Evolutionary conservation across 2,329 filamentous ascomycete species (phyloP).

Genomic region (Penicillium janthinellum): DNA sequence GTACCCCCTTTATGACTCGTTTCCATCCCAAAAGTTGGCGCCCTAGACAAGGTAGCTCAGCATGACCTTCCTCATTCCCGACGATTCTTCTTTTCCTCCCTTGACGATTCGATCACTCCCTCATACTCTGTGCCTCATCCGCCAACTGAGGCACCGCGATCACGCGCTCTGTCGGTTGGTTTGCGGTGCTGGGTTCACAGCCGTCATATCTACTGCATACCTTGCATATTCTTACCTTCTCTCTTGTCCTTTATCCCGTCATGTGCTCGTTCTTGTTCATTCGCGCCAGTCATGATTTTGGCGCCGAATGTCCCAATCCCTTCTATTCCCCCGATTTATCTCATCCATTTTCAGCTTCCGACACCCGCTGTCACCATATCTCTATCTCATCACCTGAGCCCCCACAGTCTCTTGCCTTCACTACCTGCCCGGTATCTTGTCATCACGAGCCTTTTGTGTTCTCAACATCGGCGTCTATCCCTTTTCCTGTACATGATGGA

Average conservation of each 20-base stretch:
- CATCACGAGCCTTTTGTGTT: constrained; percentile 20
- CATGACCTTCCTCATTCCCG: constrained; percentile 16
- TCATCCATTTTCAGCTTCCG: constrained; percentile 13
- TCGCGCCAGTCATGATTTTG: constrained; percentile 30
- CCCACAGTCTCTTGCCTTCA: constrained; percentile 25
- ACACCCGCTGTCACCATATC: constrained; percentile 15
- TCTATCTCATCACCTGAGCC: constrained; percentile 21
- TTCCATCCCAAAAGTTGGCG: constrained; percentile 19
- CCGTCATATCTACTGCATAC: constrained; percentile 24
- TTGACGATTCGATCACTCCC: constrained; percentile 15
- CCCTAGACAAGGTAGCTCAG: constrained; percentile 13
- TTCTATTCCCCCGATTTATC: constrained; percentile 11
- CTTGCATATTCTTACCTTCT: constrained; percentile 25
- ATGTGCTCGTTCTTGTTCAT: constrained; percentile 20
- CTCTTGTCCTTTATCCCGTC: constrained; percentile 20
- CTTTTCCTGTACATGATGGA: constrained; percentile 33
- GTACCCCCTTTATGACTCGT: constrained; percentile 15
- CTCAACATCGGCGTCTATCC: constrained; percentile 17
- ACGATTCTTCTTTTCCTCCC: constrained; percentile 9
- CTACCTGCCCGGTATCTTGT: constrained; percentile 22
- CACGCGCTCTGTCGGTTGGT: constrained; percentile 19
- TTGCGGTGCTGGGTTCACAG: constrained; percentile 19
- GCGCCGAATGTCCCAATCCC: constrained; percentile 23
- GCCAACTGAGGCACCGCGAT: constrained; percentile 8
- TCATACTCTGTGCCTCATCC: constrained; percentile 17